Evolutionary conservation across 2,329 filamentous ascomycete species (phyloP), one percentile per base, ranked within the genome.

Genomic region (Alternaria incomplexa): DNA sequence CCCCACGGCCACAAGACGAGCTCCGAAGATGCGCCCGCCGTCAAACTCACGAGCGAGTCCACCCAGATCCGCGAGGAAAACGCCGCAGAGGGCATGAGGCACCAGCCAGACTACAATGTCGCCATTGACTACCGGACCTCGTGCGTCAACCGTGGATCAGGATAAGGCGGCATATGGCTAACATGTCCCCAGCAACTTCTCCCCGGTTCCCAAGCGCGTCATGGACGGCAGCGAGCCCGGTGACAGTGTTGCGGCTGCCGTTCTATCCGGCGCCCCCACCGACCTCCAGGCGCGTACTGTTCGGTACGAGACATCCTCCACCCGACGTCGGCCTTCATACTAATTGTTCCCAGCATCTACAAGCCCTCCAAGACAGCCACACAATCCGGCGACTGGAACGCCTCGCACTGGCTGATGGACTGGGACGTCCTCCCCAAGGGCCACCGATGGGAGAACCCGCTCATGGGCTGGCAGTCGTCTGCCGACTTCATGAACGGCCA

Each of bases 401-500:
- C 88, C 59, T 89, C 92, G 78, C 88, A 91, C 76, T 99, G 96
- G 96, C 91, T 94, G 54, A 96, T 99, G 93, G 96, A 99, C 81
- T 99, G 96, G 96, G 96, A 99, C 80, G 89, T 97, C 52, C 86
- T 98, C 30, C 83, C 86, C 73, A 97, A 96, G 84, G 96, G 96
- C 65, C 93, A 97, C 82, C 89, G 96, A 73, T 99, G 96, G 96
- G 96, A 99, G 85, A 99, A 99, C 83, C 93, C 91, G 50, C 83
- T 99, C 80, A 99, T 99, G 89, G 96, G 96, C 64, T 99, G 96
- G 96, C 94, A 97, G 80, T 98, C 95, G 23, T 96, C 93, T 17
- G 95, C 87, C 59, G 96, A 99, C 81, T 89, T 89, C 78, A 96
- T 99, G 93, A 94, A 99, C 81, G 95, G 93, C 76, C 97, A 93